phyloP scores from a whole-genome alignment of 2,329 filamentous ascomycete species.

The Ascochyta fabae region DNA sequence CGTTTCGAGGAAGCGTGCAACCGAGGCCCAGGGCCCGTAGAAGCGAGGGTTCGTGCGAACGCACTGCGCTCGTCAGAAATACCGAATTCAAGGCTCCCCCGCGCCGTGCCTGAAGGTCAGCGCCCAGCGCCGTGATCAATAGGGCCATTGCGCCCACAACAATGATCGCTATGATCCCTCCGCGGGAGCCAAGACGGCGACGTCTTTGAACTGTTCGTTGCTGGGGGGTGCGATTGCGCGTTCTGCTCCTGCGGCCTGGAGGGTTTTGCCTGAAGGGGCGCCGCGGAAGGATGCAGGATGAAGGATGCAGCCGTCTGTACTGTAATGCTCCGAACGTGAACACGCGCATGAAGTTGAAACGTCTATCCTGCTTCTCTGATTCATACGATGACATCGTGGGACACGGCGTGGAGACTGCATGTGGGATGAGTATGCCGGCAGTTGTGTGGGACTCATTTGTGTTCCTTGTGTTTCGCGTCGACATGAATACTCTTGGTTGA shows the following conservation, averaged over 20 bases:
- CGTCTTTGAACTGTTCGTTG: background rate
- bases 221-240: background rate
- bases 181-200: background rate
- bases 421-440: background rate
- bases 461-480: background rate
- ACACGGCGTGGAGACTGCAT: constrained; percentile 1
- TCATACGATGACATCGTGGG: constrained; percentile 4
- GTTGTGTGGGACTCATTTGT: background rate
- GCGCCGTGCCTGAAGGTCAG: background rate
- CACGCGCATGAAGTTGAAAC: constrained; percentile 9
- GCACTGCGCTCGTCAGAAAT: background rate
- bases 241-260: background rate
- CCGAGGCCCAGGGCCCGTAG: background rate
- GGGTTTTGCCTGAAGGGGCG: background rate
- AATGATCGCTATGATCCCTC: background rate
- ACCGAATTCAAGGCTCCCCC: background rate
- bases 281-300: constrained; percentile 6
- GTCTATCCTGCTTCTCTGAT: background rate
- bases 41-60: background rate
- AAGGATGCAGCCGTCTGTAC: too few relatives aligned
- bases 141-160: background rate
- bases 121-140: background rate
- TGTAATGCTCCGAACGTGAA: background rate
- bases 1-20: background rate
- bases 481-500: background rate